These are phyloP conservation scores for Penicillium herquei DNA, from an alignment of 495 filamentous ascomycete genomes.

Conservation along the genomic window DNA sequence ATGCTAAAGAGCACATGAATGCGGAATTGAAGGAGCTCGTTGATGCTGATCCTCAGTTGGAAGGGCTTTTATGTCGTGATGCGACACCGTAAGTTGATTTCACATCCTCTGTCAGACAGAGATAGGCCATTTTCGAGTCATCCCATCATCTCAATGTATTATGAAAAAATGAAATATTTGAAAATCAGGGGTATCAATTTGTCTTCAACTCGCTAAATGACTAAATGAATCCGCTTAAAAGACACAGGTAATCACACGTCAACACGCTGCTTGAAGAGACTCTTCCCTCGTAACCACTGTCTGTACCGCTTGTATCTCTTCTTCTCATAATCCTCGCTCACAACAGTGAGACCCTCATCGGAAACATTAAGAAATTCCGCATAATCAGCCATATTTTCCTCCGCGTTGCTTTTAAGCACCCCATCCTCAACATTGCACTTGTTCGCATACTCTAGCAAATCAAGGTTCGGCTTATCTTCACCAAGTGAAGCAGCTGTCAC, in stretches of 20 bases:
- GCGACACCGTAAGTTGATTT: constrained; percentile 8
- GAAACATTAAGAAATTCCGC: constrained; percentile 69
- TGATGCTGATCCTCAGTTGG: constrained; percentile 34
- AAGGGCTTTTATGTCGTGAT: constrained; percentile 26
- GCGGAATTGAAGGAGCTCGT: constrained; percentile 36
- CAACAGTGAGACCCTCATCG: constrained; percentile 85
- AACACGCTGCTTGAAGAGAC: constrained; percentile 86
- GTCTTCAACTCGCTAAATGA: constrained; percentile 10
- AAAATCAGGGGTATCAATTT: constrained; percentile 20
- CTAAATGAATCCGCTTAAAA: constrained; percentile 2
- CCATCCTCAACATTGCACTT: constrained; percentile 41
- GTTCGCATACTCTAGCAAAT: constrained; percentile 74
- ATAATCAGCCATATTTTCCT: constrained; percentile 74
- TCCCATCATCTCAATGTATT: background rate
- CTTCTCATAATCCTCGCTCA: constrained; percentile 76
- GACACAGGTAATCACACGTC: constrained; percentile 44
- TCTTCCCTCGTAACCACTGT: constrained; percentile 91
- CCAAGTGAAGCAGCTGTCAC: constrained; percentile 41
- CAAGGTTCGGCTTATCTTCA: constrained; percentile 51
- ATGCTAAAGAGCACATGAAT: constrained; percentile 25
- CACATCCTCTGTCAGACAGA: background rate
- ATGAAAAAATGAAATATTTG: background rate
- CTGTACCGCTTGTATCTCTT: constrained; percentile 94
- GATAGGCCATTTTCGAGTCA: background rate
- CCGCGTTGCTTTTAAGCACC: constrained; percentile 39